Conservation (phyloP, 305 asterid genomes). For the Fraxinus floribunda region DNA sequence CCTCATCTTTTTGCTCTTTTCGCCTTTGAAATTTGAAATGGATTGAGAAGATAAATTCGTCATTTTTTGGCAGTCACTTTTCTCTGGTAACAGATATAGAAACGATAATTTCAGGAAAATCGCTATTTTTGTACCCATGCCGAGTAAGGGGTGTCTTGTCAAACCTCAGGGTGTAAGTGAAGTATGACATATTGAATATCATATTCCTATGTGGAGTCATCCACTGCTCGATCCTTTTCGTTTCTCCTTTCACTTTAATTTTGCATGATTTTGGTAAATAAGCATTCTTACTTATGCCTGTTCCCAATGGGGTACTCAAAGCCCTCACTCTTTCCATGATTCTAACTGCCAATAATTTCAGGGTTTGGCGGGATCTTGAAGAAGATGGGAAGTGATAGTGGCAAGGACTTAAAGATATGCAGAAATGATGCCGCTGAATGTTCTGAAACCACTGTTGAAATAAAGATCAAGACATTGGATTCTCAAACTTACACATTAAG, state of each 20-base stretch:
- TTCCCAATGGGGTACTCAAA: conserved; percentile 5
- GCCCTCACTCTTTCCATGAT: conserved; percentile 8
- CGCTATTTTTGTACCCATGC: neutral
- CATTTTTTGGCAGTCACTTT: neutral
- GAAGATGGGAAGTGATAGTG: conserved; percentile 64
- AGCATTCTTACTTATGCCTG: conserved; percentile 2
- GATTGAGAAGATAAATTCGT: neutral
- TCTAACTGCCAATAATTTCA: conserved; percentile 29
- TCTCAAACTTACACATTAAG: conserved; percentile 75
- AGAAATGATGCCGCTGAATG: conserved; percentile 50
- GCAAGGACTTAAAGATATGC: conserved; percentile 35
- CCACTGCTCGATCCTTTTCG: neutral
- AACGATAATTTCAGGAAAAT: neutral
- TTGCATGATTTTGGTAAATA: neutral
- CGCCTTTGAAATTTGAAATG: neutral
- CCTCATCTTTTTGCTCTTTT: neutral
- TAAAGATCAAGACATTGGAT: conserved; percentile 93
- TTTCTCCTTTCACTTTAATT: neutral
- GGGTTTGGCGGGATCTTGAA: conserved; percentile 26
- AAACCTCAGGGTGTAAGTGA: neutral
- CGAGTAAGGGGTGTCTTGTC: neutral
- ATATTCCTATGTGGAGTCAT: neutral
- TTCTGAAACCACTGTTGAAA: conserved; percentile 87
- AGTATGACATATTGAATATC: neutral
- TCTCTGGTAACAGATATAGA: neutral